Evolutionary conservation across 768 basidiomycete species (phyloP), one percentile per base, ranked within the genome.

Genomic region (Cystobasidium tubakii): DNA sequence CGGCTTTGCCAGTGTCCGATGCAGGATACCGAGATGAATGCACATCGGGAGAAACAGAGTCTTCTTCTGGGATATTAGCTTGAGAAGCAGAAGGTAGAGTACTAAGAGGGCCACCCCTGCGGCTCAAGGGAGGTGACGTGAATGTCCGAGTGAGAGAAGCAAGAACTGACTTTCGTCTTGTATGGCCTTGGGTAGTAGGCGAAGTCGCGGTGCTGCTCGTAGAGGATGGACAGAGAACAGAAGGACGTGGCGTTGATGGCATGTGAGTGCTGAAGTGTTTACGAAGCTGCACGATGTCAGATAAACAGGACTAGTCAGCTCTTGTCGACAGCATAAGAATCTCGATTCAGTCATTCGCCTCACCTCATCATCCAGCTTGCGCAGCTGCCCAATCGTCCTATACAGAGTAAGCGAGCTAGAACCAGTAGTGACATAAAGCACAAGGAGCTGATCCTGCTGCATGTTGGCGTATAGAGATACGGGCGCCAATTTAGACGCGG

Each of bases 351-450:
- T n/a, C n/a, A n/a, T n/a, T n/a, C n/a, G 12, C 23, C 43, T 27
- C 27, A 70, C 54, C 21, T 53, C 54, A 10, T 36, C 74, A 39
- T 75, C 74, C 54, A 75, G 55, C 27, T 64, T 29, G n/a, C 33
- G 3, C 1, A 75, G 57, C 55, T 75, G 55, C 31, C 19, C 15
- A 25, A 55, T 17, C 15, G 36, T 63, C 13, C 74, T 33, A 46
- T 67, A 50, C 31, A 75, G 43, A 19, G 74, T 75, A 29, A 75
- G 74, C 6, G 74, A 72, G 33, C 15, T 27, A 13, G 33, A 62
- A 1, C 73, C 53, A 3, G 74, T 75, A 3, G 70, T 75, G 54
- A 75, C 74, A 46, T 75, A 75, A n/a, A 75, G n/a, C 6, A 46
- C 55, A 27, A 60, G 54, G 2, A 71, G 54, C 25, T 21, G 69